Conservation (phyloP, 2,329 filamentous ascomycete species). For the Colletotrichum eremochloae region DNA sequence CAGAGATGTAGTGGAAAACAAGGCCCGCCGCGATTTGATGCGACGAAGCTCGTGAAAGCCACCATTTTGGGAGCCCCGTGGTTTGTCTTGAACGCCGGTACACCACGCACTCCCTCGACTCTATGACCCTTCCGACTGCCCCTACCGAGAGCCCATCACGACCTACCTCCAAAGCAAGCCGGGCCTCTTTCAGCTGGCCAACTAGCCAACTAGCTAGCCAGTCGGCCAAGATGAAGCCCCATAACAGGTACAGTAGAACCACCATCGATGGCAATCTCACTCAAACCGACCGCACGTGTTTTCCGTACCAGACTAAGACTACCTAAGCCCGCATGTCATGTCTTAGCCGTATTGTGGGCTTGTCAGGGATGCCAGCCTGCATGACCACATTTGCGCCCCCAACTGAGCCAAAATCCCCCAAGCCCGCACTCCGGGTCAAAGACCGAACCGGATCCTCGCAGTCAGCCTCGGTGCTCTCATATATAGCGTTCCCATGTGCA, state of each 20-base stretch:
- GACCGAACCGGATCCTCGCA: background rate
- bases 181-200: background rate
- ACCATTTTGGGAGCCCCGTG: too few species aligned
- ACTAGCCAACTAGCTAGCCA: background rate
- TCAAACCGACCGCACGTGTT: background rate
- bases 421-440: background rate
- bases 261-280: background rate
- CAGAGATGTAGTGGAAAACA: background rate
- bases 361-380: background rate
- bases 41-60: constrained; percentile 9
- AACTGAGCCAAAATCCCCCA: background rate
- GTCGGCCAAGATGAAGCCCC: background rate
- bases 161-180: background rate
- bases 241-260: background rate
- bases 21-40: background rate
- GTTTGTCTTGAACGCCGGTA: background rate
- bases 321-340: background rate
- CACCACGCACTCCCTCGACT: background rate
- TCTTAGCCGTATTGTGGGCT: background rate
- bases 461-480: background rate
- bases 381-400: background rate
- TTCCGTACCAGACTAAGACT: background rate
- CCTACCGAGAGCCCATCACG: constrained; percentile 5
- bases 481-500: background rate
- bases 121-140: background rate